A percentile compares a stretch with the other conserved stretches of the same genome.
Evolutionary conservation across 371 early-diverging fungal species (phyloP).

Genomic region (Mortierella sp.): DNA sequence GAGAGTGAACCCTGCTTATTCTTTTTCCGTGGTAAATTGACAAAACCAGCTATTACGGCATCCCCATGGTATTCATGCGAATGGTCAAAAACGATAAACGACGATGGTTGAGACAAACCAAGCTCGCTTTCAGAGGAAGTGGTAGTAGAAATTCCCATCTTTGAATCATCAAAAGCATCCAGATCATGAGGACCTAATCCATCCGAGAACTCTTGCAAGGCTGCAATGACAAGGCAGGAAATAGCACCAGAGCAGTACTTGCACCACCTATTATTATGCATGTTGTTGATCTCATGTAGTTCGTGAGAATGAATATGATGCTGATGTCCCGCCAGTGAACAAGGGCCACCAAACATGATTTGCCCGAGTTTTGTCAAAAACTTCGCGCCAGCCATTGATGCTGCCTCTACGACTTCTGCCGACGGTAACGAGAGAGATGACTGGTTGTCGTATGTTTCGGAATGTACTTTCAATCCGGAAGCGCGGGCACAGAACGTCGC

Average conservation of each 20-base stretch:
- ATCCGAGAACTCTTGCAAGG: conserved; percentile 14
- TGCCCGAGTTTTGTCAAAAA: conserved; percentile 43
- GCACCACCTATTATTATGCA: conserved; percentile 22
- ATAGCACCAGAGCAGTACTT: conserved; percentile 42
- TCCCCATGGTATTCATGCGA: conserved; percentile 19
- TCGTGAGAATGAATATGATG: not conserved
- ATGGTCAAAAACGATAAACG: not conserved
- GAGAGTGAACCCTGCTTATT: not conserved
- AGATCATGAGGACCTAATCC: not conserved
- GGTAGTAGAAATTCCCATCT: not conserved
- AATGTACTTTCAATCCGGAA: not conserved
- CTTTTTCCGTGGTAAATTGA: not conserved
- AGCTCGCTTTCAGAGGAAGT: conserved; percentile 7
- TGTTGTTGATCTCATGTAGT: not conserved
- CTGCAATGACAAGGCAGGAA: conserved; percentile 32
- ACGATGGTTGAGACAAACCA: not conserved
- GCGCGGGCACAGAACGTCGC: conserved; percentile 38
- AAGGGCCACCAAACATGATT: conserved; percentile 40
- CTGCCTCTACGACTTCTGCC: not conserved
- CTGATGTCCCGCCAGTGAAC: conserved; percentile 18
- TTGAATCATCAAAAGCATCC: conserved; percentile 13
- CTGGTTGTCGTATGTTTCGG: not conserved
- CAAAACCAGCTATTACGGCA: not conserved
- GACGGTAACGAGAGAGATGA: not conserved
- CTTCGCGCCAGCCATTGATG: conserved; percentile 21